phyloP scores from a whole-genome alignment of 1,284 basidiomycete species.

The Sanguinoderma infundibulare region DNA sequence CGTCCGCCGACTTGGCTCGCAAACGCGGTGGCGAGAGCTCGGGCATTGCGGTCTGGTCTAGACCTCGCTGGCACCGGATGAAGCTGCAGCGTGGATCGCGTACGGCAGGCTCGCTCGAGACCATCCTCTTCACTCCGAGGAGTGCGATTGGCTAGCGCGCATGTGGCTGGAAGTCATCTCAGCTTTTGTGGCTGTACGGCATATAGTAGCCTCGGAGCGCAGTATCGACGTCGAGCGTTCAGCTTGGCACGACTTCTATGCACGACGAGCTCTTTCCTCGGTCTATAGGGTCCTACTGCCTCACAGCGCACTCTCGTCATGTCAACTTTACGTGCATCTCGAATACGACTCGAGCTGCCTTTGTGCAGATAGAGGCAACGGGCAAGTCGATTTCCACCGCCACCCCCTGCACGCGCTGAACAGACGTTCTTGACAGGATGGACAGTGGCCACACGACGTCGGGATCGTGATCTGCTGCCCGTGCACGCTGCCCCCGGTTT shows the following conservation, averaged over 20 bases:
- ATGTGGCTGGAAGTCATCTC: neutral
- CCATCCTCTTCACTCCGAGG: too few relatives aligned
- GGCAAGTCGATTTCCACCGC: neutral
- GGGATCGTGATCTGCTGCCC: neutral
- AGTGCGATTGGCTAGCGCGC: neutral
- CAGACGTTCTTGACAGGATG: neutral
- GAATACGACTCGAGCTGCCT: neutral
- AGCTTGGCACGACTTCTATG: neutral
- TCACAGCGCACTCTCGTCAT: neutral
- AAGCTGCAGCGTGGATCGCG: too few relatives aligned
- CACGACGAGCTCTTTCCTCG: neutral
- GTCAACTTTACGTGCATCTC: neutral
- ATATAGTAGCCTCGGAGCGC: neutral
- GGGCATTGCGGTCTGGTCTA: too few relatives aligned
- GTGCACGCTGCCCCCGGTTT: neutral
- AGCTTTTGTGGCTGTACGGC: neutral
- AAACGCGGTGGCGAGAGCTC: too few relatives aligned
- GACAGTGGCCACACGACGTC: neutral
- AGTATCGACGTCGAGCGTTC: neutral
- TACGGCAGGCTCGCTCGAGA: too few relatives aligned
- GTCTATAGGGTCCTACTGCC: too few relatives aligned
- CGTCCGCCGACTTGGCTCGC: too few relatives aligned
- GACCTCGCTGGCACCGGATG: too few relatives aligned
- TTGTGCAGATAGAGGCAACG: neutral
- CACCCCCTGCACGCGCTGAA: neutral